Percentiles rank a stretch among this genome's conserved stretches.
Conservation (phyloP, 805 yeast species). For the Hanseniaspora occidentalis region DNA sequence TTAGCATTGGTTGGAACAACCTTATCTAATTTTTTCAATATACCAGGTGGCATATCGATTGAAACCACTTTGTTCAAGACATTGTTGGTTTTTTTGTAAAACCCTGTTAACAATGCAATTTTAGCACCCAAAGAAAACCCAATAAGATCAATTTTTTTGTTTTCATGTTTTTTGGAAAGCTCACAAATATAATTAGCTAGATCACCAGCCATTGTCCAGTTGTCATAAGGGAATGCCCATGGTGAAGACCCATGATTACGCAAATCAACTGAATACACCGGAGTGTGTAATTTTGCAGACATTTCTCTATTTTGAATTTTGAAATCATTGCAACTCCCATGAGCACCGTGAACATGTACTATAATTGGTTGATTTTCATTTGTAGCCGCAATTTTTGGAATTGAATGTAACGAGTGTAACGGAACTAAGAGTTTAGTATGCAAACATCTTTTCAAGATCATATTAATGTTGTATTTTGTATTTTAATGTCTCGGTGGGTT, state of each 20-base stretch:
- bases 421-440: neutral
- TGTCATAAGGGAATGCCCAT: conserved; percentile 32
- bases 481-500: neutral
- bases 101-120: conserved; percentile 32
- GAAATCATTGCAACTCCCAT: conserved; percentile 11
- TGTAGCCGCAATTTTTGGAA: neutral
- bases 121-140: conserved; percentile 59
- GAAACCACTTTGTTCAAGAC: conserved; percentile 28
- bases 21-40: conserved; percentile 12
- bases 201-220: conserved; percentile 33
- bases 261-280: conserved; percentile 35
- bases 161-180: neutral
- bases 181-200: conserved; percentile 22
- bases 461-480: neutral
- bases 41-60: conserved; percentile 26
- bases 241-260: conserved; percentile 45
- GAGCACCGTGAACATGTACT: conserved; percentile 39
- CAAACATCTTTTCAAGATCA: neutral
- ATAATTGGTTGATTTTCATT: conserved; percentile 24
- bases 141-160: conserved; percentile 23
- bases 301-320: conserved; percentile 24
- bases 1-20: conserved; percentile 12
- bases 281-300: conserved; percentile 21
- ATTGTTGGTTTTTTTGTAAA: conserved; percentile 12
- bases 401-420: conserved; percentile 1